Evolutionary conservation across 305 asterid genomes (phyloP), one percentile per base, ranked within the genome.

Genomic region (Ajuga reptans): DNA sequence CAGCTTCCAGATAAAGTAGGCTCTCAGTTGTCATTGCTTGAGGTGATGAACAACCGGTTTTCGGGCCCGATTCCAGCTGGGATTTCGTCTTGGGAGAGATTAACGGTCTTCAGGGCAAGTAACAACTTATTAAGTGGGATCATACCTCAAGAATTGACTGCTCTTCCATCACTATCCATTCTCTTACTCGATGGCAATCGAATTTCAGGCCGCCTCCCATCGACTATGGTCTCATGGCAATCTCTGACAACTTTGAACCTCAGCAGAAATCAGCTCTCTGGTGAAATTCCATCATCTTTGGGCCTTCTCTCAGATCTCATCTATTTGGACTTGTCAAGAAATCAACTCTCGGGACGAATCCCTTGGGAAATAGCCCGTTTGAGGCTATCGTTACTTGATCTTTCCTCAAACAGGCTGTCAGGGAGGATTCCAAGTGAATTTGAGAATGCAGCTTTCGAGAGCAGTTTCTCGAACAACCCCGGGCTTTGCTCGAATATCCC

Each of bases 281-380:
- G 98, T 5, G 80, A 77, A 75, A 92, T 92, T 59, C 98, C 98
- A 1, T 66, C 82, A 0, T 75, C 84, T 3, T 29, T 90, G 1
- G 86, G 88, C 39, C 72, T 17, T 29, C 72, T 92, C 74, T 85
- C 83, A 0, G 77, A 6, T 29, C 90, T 92, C 4, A 12, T 17
- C 9, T 81, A 70, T 5, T 65, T 92, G 84, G 97, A 92, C 72
- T 81, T 92, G 61, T 92, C 98, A 8, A 71, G 64, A 53, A 92
- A 92, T 21, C 73, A 78, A 10, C 78, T 92, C 18, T 88, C 95
- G 0, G 98, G 97, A 46, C 69, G 60, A 11, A 81, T 92, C 15
- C 97, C 98, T 10, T 65, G 81, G 9, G 84, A 81, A 53, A 57
- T 90, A 1, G 88, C 84, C 29, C 41, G 5, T n/a, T 59, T 75